phyloP scores from a whole-genome alignment of 108 stramenopile species.

The Fistulifera solaris region DNA sequence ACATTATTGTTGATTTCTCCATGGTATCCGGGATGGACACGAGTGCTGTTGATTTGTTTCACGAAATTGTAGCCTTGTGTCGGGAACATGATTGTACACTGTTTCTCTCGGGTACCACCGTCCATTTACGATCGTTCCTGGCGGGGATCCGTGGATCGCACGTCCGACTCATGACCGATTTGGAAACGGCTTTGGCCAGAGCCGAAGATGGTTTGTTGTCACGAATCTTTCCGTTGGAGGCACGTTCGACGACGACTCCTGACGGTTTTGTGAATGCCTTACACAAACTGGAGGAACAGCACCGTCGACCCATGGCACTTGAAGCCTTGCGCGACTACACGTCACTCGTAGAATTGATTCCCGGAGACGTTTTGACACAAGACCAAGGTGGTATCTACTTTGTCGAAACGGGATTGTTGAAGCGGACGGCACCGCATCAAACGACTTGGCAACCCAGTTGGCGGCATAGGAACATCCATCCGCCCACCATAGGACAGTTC shows the following conservation, averaged over 20 bases:
- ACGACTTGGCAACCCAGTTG: not conserved
- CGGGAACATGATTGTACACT: constrained; percentile 35
- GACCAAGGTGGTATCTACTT: constrained; percentile 49
- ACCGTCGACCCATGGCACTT: constrained; percentile 24
- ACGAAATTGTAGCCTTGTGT: constrained; percentile 42
- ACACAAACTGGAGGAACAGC: constrained; percentile 45
- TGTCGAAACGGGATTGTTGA: constrained; percentile 50
- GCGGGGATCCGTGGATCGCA: constrained; percentile 36
- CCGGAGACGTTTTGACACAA: constrained; percentile 27
- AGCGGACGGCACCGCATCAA: constrained; percentile 5
- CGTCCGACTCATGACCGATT: constrained; percentile 32
- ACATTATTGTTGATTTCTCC: constrained; percentile 52
- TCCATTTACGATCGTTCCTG: constrained; percentile 28
- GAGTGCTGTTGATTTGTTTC: constrained; percentile 51
- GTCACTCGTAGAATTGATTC: constrained; percentile 27
- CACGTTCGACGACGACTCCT: constrained; percentile 6
- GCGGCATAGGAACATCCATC: constrained; percentile 12
- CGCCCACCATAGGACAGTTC: constrained; percentile 23
- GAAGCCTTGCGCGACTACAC: constrained; percentile 36
- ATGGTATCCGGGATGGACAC: constrained; percentile 70
- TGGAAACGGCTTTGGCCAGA: constrained; percentile 53
- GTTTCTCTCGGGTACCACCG: constrained; percentile 40
- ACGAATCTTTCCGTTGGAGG: constrained; percentile 16
- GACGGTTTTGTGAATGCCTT: constrained; percentile 40
- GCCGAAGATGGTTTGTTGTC: constrained; percentile 65